phyloP scores from a whole-genome alignment of 2,329 filamentous ascomycete genomes.

The Aspergillus vadensis region DNA sequence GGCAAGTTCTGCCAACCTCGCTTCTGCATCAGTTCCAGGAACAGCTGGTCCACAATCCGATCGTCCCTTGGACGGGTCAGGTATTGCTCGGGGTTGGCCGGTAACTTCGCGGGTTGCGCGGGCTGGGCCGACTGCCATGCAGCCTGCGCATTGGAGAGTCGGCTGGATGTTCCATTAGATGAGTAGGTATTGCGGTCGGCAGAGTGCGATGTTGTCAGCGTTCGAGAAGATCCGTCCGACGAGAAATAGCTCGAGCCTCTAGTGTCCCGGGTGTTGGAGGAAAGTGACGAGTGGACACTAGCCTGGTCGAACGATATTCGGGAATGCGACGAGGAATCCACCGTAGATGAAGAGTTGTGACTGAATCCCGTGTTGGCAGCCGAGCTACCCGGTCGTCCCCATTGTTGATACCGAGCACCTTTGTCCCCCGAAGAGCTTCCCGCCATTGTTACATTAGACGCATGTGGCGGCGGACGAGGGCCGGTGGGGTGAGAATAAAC shows the following conservation, averaged over 20 bases:
- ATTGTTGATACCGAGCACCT: slow-evolving; percentile 75
- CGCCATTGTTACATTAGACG: slow-evolving; percentile 63
- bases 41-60: slow-evolving; percentile 84
- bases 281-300: slow-evolving; percentile 63
- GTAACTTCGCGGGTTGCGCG: slow-evolving; percentile 31
- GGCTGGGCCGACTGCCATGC: slow-evolving; percentile 32
- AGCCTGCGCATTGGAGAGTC: slow-evolving; percentile 34
- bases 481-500: slow-evolving; percentile 61
- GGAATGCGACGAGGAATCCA: slow-evolving; percentile 55
- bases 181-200: slow-evolving; percentile 36
- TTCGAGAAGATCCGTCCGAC: slow-evolving; percentile 53
- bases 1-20: slow-evolving; percentile 96
- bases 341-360: slow-evolving; percentile 61
- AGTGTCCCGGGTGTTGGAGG: slow-evolving; percentile 61
- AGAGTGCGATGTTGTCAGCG: slow-evolving; percentile 42
- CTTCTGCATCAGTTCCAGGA: slow-evolving; percentile 93
- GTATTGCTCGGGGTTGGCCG: slow-evolving; percentile 37
- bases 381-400: slow-evolving; percentile 64
- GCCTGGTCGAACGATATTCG: slow-evolving; percentile 65
- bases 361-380: slow-evolving; percentile 56
- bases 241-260: slow-evolving; percentile 60
- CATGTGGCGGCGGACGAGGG: slow-evolving; percentile 61
- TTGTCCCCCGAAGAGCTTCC: slow-evolving; percentile 70
- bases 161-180: slow-evolving; percentile 28
- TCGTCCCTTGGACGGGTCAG: slow-evolving; percentile 57